Evolutionary conservation across 176 grass and related monocot genomes (phyloP).

Genomic region (Elaeis guineensis): DNA sequence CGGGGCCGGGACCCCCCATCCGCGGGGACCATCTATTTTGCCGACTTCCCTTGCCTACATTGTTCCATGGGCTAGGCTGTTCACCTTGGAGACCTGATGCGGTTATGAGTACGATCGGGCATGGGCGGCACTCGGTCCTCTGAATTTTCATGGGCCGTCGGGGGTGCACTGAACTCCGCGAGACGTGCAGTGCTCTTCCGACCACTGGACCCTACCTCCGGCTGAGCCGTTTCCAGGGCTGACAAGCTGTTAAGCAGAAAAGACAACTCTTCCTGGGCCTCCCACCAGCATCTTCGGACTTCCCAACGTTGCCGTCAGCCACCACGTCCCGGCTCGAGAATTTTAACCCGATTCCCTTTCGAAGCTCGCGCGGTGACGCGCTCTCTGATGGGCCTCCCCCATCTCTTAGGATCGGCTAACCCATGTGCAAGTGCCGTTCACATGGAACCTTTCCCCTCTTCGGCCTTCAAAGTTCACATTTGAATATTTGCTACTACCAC

Average conservation of each 20-base stretch:
- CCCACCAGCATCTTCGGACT: neutral
- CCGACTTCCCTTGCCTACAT: constrained; percentile 37
- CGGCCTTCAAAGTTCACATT: constrained; percentile 40
- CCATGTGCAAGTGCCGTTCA: constrained; percentile 69
- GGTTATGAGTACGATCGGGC: constrained; percentile 45
- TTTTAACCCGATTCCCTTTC: no score
- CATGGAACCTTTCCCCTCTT: constrained; percentile 71
- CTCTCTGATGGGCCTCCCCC: constrained; percentile 19
- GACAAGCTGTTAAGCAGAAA: constrained; percentile 14
- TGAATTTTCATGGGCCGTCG: constrained; percentile 51
- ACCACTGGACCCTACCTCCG: constrained; percentile 47
- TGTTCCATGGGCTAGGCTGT: constrained; percentile 47
- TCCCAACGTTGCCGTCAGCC: no score
- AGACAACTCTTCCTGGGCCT: constrained; percentile 13
- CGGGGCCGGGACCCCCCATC: no score
- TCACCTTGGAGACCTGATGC: constrained; percentile 52
- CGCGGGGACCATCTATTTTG: no score
- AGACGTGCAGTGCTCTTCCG: constrained; percentile 57
- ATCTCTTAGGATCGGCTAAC: constrained; percentile 61
- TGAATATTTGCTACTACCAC: constrained; percentile 4
- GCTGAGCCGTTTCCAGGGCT: constrained; percentile 19
- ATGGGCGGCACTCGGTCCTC: constrained; percentile 36
- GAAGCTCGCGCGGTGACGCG: no score
- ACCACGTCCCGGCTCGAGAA: no score
- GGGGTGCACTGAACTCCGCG: constrained; percentile 50